These are phyloP conservation scores for Ceriops zippeliana DNA, from an alignment of 345 rosid species.

Conservation along the genomic window DNA sequence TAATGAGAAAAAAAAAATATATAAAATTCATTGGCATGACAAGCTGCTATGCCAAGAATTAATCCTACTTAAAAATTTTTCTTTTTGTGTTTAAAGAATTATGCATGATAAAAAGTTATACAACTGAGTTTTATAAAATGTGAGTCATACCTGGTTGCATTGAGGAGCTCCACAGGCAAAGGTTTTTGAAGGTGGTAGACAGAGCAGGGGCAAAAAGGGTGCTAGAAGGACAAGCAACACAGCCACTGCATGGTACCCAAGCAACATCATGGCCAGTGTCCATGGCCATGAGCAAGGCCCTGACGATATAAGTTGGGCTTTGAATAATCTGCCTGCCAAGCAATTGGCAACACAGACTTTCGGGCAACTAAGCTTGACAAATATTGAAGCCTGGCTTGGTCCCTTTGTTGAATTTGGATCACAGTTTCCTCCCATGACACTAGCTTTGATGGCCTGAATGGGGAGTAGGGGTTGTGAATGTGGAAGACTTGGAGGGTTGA, in stretches of 20 bases:
- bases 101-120: not conserved
- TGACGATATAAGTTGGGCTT: slow-evolving; percentile 75
- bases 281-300: slow-evolving; percentile 77
- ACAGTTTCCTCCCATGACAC: slow-evolving; percentile 78
- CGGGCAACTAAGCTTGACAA: slow-evolving; percentile 62
- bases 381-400: slow-evolving; percentile 64
- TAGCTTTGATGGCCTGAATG: slow-evolving; percentile 47
- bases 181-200: slow-evolving; percentile 52
- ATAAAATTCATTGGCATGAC: too few relatives aligned
- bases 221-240: slow-evolving; percentile 66
- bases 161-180: slow-evolving; percentile 60
- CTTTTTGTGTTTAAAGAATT: not conserved
- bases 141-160: slow-evolving; percentile 64
- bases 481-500: slow-evolving; percentile 76
- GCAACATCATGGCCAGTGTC: too few relatives aligned
- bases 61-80: too few relatives aligned
- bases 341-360: slow-evolving; percentile 72
- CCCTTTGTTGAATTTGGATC: slow-evolving; percentile 58
- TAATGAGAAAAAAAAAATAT: too few relatives aligned
- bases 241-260: too few relatives aligned
- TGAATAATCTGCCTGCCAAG: slow-evolving; percentile 69
- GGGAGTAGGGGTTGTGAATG: slow-evolving; percentile 68
- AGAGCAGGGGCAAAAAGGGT: slow-evolving; percentile 41
- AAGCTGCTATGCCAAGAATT: too few relatives aligned
- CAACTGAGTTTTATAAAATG: not conserved